These are phyloP conservation scores for Aspergillus quadrilineatus DNA, from an alignment of 2,329 filamentous ascomycete species.

Conservation along the genomic window DNA sequence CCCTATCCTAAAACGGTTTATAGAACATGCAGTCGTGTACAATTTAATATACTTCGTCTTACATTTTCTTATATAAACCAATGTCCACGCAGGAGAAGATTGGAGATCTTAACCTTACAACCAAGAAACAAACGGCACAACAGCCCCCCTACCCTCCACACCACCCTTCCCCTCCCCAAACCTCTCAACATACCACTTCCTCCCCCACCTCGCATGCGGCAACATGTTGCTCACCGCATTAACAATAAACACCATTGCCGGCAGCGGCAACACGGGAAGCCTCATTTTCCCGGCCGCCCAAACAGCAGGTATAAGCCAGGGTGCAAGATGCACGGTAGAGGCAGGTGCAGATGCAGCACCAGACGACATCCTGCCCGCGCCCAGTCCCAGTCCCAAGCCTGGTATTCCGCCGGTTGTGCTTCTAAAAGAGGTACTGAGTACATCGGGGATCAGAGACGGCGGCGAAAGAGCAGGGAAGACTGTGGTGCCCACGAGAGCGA, in stretches of 20 bases:
- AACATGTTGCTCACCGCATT: constrained; percentile 92
- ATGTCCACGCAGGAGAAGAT: neutral
- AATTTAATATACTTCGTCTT: neutral
- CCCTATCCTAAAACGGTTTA: too few relatives aligned
- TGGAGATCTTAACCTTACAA: constrained; percentile 26
- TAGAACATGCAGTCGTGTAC: too few relatives aligned
- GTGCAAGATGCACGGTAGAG: constrained; percentile 28
- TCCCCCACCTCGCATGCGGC: constrained; percentile 77
- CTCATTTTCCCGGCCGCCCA: constrained; percentile 26
- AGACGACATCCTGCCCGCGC: neutral
- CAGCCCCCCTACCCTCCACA: constrained; percentile 70
- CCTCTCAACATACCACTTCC: constrained; percentile 79
- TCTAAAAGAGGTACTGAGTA: neutral
- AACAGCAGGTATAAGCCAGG: constrained; percentile 38
- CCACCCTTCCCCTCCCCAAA: constrained; percentile 77
- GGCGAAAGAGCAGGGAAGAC: constrained; percentile 24
- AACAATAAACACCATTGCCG: constrained; percentile 76
- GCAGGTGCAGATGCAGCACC: constrained; percentile 12
- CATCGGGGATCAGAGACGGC: neutral
- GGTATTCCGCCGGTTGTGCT: neutral
- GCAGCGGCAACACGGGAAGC: constrained; percentile 58
- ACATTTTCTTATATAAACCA: neutral
- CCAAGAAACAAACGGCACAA: constrained; percentile 58
- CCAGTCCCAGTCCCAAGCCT: neutral
- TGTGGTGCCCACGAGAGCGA: constrained; percentile 61